Percentiles rank a stretch among this genome's conserved stretches.
These are phyloP conservation scores for Cryptosporidium felis DNA, from an alignment of 169 alveolate species.

Conservation along the genomic window DNA sequence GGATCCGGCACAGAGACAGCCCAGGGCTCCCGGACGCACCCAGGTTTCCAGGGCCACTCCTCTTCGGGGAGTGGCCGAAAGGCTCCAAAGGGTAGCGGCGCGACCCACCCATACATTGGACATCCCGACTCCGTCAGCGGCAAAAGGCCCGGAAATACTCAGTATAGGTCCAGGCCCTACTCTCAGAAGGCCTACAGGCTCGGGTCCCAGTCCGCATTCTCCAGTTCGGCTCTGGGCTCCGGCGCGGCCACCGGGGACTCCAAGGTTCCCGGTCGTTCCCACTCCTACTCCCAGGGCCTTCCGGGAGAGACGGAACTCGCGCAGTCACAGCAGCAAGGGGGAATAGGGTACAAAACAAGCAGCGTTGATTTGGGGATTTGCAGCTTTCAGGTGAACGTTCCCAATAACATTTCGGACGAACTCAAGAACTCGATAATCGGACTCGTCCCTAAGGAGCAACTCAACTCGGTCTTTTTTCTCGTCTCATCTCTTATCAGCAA, in stretches of 20 bases:
- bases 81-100: not conserved
- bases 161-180: not conserved
- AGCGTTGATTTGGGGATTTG: conserved; percentile 21
- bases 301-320: not conserved
- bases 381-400: conserved; percentile 46
- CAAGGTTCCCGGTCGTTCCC: not conserved
- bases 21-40: not conserved
- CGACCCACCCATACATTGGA: not conserved
- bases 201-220: not conserved
- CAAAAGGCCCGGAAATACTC: not conserved
- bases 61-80: not conserved
- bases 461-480: conserved; percentile 17
- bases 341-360: conserved; percentile 5
- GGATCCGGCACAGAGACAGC: not conserved
- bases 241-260: not conserved
- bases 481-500: conserved; percentile 43
- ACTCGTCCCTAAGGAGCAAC: conserved; percentile 31
- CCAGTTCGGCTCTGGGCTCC: not conserved
- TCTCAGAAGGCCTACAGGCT: not conserved
- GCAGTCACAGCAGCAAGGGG: not conserved
- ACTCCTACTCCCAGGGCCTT: conserved; percentile 11
- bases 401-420: conserved; percentile 30
- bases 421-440: conserved; percentile 22
- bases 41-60: not conserved
- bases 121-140: not conserved